phyloP scores from a whole-genome alignment of 1,284 basidiomycete genomes.

The Austroboletus niveus region DNA sequence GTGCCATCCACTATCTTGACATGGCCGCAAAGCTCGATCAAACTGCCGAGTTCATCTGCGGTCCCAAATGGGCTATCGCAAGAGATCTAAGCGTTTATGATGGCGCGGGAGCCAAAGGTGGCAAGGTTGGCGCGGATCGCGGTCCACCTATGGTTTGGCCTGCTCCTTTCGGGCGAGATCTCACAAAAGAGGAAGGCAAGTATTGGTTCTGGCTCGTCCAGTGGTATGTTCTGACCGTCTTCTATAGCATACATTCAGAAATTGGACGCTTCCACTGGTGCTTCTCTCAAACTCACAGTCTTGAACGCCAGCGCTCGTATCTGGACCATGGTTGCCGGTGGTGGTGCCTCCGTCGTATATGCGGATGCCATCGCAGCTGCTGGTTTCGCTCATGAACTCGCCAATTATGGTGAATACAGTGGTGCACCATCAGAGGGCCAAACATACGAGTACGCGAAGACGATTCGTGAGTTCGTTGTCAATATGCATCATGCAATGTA shows the following conservation, averaged over 20 bases:
- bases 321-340: slow-evolving; percentile 99
- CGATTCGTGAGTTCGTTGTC: slow-evolving; percentile 65
- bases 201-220: neutral
- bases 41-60: slow-evolving; percentile 97
- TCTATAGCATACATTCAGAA: slow-evolving; percentile 91
- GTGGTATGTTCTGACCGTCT: neutral
- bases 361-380: slow-evolving; percentile 97
- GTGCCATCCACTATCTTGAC: slow-evolving; percentile 92
- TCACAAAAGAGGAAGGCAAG: slow-evolving; percentile 89
- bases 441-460: slow-evolving; percentile 99
- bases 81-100: slow-evolving; percentile 84
- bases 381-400: slow-evolving; percentile 95
- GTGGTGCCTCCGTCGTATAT: slow-evolving; percentile 82
- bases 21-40: slow-evolving; percentile 99
- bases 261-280: slow-evolving; percentile 95
- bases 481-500: slow-evolving; percentile 1
- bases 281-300: slow-evolving; percentile 97
- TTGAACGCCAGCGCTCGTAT: slow-evolving; percentile 93
- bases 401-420: slow-evolving; percentile 99
- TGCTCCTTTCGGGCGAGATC: slow-evolving; percentile 95
- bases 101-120: slow-evolving; percentile 38
- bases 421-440: slow-evolving; percentile 98
- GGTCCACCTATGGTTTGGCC: slow-evolving; percentile 99
- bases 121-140: slow-evolving; percentile 78
- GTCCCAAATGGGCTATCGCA: slow-evolving; percentile 98